phyloP scores from a whole-genome alignment of 1,139 yeast genomes.

The Sporopachydermia cereana region DNA sequence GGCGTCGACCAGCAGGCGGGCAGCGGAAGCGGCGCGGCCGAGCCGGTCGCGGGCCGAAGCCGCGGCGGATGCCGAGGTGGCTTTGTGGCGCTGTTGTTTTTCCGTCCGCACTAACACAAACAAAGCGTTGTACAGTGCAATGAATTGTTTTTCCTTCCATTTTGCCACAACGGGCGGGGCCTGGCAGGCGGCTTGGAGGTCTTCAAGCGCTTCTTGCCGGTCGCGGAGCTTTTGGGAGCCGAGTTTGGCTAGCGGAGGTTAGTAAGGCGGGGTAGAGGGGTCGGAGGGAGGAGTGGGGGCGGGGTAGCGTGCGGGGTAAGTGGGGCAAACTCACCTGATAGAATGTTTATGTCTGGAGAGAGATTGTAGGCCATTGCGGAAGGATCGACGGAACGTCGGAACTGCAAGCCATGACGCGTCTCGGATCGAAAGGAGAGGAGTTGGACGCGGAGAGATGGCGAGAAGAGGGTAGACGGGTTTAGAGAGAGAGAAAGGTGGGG shows the following conservation, averaged over 20 bases:
- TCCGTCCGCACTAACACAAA: not conserved
- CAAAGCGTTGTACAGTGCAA: not conserved
- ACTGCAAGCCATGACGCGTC: no score
- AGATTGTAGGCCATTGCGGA: no score
- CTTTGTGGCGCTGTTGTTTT: not conserved
- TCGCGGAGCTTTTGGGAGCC: not conserved
- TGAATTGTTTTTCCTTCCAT: constrained; percentile 1
- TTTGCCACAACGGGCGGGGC: not conserved
- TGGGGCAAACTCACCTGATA: no score
- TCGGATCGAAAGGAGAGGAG: no score
- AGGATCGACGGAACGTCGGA: no score
- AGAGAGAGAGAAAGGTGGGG: no score
- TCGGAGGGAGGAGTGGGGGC: no score
- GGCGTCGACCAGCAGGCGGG: not conserved
- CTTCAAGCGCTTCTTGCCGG: constrained; percentile 1
- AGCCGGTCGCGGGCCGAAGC: not conserved
- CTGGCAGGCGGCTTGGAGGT: not conserved
- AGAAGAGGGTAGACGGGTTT: no score
- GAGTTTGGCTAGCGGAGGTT: not conserved
- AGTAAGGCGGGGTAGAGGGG: no score
- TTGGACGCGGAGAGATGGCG: no score
- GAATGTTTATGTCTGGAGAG: no score
- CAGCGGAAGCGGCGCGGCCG: not conserved
- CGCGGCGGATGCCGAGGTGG: not conserved
- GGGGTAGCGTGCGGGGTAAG: no score